Base-by-base conservation (phyloP, 2,329 filamentous ascomycete species). In the Neoarthrinium moseri region DNA sequence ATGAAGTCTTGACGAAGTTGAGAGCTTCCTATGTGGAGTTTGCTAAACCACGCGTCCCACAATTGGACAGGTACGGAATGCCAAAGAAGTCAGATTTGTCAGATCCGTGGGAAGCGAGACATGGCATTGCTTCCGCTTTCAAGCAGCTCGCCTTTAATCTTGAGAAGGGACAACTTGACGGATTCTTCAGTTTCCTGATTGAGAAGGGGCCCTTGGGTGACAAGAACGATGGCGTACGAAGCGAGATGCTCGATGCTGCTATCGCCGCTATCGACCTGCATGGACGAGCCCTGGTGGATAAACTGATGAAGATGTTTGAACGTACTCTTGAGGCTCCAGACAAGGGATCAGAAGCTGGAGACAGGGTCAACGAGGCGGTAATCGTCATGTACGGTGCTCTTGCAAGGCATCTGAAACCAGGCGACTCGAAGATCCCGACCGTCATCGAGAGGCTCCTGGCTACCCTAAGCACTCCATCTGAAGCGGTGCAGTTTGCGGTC, bases 371-470 rank as follows among this genome's bases (percentile, higher is more conserved):
- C 56, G 94, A 99, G 69, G 94, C 95, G 15, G 91, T 99, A 43
- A 91, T 99, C 56, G 94, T 99, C 57, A 86, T 99, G 64, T 99
- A 99, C 58, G 94, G 94, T 63, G 92, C 95, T 42, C 73, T 99
- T 29, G 94, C 91, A 34, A 84, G 89, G 42, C 94, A 99, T 72
- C 72, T 99, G 48, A 82, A 87, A 55, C 69, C 83, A 6, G 90
- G 91, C n/a, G 94, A 99, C 64, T 71, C 83, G 54, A 91, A 95
- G 58, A 82, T 97, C 39, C 90, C 91, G 1, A 84, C 87, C 46
- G 94, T 99, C 36, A 85, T 99, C 41, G 86, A 92, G 56, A 83
- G 91, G 51, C 75, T 99, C 18, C 77, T 99, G 46, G 82, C 84
- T 18, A 96, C 95, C 6, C 74, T 99, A 35, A 94, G 87, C 64